These are phyloP conservation scores for Calonectria multiphialidica DNA, from an alignment of 2,329 filamentous ascomycete genomes.

Conservation along the genomic window DNA sequence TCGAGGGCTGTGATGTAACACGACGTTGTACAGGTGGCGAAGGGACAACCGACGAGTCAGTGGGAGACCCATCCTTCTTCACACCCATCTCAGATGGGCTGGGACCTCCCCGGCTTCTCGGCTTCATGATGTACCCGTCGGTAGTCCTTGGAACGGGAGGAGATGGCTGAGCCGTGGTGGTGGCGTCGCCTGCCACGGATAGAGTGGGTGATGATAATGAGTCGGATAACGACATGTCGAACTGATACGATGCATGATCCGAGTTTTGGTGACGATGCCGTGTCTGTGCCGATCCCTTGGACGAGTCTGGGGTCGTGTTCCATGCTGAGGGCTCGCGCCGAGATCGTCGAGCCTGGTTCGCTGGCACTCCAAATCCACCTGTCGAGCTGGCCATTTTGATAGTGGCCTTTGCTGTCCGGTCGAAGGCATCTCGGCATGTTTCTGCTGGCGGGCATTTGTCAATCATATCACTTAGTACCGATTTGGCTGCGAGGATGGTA, in stretches of 20 bases:
- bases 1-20: conserved; percentile 49
- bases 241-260: conserved; percentile 48
- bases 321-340: conserved; percentile 46
- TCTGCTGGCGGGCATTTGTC: conserved; percentile 96
- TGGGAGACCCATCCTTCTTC: conserved; percentile 46
- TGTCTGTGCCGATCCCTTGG: conserved; percentile 35
- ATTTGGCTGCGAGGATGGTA: conserved; percentile 92
- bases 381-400: conserved; percentile 94
- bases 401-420: conserved; percentile 94
- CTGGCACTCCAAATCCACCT: conserved; percentile 76
- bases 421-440: conserved; percentile 93
- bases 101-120: conserved; percentile 43
- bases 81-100: conserved; percentile 46
- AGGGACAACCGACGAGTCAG: conserved; percentile 58
- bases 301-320: conserved; percentile 43
- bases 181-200: conserved; percentile 50
- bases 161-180: conserved; percentile 49
- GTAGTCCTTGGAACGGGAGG: conserved; percentile 52
- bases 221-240: conserved; percentile 54
- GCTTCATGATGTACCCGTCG: conserved; percentile 47
- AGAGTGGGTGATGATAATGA: conserved; percentile 56
- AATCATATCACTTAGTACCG: conserved; percentile 90
- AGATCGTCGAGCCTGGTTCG: conserved; percentile 42
- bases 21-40: conserved; percentile 57
- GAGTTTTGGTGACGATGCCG: conserved; percentile 46